Base-by-base conservation (phyloP, 345 rosid genomes). In the Populus alba region DNA sequence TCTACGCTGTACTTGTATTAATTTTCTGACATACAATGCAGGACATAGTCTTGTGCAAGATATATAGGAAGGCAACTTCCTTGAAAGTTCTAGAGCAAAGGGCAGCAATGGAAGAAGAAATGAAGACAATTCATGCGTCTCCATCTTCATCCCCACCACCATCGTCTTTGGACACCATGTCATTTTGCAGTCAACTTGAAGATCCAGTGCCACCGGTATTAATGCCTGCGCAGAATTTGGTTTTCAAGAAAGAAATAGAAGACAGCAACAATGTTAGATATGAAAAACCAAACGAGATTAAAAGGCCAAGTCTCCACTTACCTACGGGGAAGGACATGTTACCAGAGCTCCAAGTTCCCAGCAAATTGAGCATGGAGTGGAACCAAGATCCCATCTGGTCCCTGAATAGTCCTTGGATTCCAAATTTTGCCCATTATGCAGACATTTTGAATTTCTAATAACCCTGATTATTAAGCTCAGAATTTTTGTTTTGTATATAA, bases 11-110 rank as follows among this genome's bases (percentile, higher is more conserved):
- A 59, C 27, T 5, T n/a, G 13, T 59, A 25, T 57, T n/a, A 23
- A n/a, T 7, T 20, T 49, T 20, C 10, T 78, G n/a, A 29, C 57
- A 62, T 6, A 6, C 16, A 51, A 68, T 72, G 82, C 88, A 96
- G 99, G 97, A 92, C 45, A 82, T 94, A 74, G 99, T 96, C n/a
- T 63, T 96, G 17, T 93, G 98, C 77, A 96, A 96, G 91, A 91
- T 96, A 78, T 96, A 92, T 17, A 86, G 95, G 75, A 96, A 96
- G 80, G 99, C 99, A 17, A 93, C 98, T 43, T 88, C 99, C 23
- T 53, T 93, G 75, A 96, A 92, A 76, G 98, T 90, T 57, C 78
- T 96, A 70, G 98, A 93, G 86, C 95, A 88, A 73, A 93, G 94
- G 78, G 99, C 98, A 16, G 89, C 91, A 25, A 73, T 82, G 87